Evolutionary conservation across 208 protist species (phyloP), one percentile per base, ranked within the genome.

Genomic region (Leishmania braziliensis): DNA sequence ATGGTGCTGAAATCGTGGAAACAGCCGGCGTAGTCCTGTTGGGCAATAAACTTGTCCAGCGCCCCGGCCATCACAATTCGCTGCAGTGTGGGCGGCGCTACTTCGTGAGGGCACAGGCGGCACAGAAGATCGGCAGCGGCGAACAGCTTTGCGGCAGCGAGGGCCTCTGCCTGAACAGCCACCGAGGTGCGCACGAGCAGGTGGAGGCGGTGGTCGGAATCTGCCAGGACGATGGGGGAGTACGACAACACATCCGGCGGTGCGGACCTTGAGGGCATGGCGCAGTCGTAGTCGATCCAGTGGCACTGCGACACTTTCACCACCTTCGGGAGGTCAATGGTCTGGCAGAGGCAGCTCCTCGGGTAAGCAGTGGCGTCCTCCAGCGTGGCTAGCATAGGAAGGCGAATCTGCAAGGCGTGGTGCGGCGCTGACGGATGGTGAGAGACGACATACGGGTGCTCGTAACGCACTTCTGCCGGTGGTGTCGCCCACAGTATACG

Each of bases 391-490:
- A 93, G 80, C 36, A 94, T 84, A 2, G 93, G 93, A 53, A 96
- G 60, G 18, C 86, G 86, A 68, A 96, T 85, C 87, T 96, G 88
- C 77, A 94, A 70, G 29, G 80, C 74, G n/a, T 73, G 54, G 26
- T 33, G 63, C 18, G 80, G 62, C 6, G 51, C 66, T 23, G 83
- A 53, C 62, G 68, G 48, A 77, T 92, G 90, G 29, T 83, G 62
- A 1, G 92, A 88, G 16, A 96, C 29, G 5, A 93, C 75, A 73
- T 87, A 96, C 0, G 92, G 92, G 72, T 96, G 83, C 39, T 87
- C 77, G 84, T 93, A 96, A 48, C n/a, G 60, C 72, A 92, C 50
- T 33, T 46, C 39, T 43, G 43, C 54, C 56, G 84, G 85, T 23
- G 80, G 68, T n/a, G 77, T 62, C 46, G 78, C 26, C 71, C 81